Percentiles rank a stretch among this genome's conserved stretches.
These are phyloP conservation scores for Xylaria digitata DNA, from an alignment of 2,329 filamentous ascomycete species.

Conservation along the genomic window DNA sequence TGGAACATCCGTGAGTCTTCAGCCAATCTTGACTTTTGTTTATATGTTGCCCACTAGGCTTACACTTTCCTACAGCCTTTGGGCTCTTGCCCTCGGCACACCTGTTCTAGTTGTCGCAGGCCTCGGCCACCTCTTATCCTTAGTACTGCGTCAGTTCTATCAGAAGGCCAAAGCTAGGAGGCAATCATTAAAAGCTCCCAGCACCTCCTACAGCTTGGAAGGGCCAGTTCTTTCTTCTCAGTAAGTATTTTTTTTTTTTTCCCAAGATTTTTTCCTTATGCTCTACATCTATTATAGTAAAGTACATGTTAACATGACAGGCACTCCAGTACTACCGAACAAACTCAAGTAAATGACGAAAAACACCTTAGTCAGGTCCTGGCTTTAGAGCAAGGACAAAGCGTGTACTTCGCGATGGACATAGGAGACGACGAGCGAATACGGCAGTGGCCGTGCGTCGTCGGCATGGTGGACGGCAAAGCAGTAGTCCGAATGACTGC, in stretches of 20 bases:
- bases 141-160: slow-evolving; percentile 41
- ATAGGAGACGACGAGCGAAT: slow-evolving; percentile 44
- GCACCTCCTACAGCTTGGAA: slow-evolving; percentile 3
- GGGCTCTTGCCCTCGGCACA: slow-evolving; percentile 69
- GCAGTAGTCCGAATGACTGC: slow-evolving; percentile 39
- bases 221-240: slow-evolving; percentile 3
- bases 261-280: too few species aligned
- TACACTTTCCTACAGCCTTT: slow-evolving; percentile 44
- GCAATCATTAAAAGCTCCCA: slow-evolving; percentile 27
- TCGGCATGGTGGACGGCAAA: slow-evolving; percentile 40
- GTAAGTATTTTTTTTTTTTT: slow-evolving; percentile 1
- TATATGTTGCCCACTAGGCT: neutral
- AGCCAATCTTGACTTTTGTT: too few species aligned
- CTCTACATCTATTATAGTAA: too few species aligned
- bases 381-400: slow-evolving; percentile 26
- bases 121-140: slow-evolving; percentile 59
- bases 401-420: slow-evolving; percentile 41
- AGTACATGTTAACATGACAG: neutral
- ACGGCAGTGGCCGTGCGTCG: slow-evolving; percentile 42
- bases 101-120: slow-evolving; percentile 70
- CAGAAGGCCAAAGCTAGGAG: slow-evolving; percentile 39
- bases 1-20: slow-evolving; percentile 64
- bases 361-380: slow-evolving; percentile 3
- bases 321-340: slow-evolving; percentile 1
- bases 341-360: slow-evolving; percentile 1